Percentiles rank a stretch among this genome's conserved stretches.
phyloP scores from a whole-genome alignment of 768 basidiomycete genomes.

The Russula earlei region DNA sequence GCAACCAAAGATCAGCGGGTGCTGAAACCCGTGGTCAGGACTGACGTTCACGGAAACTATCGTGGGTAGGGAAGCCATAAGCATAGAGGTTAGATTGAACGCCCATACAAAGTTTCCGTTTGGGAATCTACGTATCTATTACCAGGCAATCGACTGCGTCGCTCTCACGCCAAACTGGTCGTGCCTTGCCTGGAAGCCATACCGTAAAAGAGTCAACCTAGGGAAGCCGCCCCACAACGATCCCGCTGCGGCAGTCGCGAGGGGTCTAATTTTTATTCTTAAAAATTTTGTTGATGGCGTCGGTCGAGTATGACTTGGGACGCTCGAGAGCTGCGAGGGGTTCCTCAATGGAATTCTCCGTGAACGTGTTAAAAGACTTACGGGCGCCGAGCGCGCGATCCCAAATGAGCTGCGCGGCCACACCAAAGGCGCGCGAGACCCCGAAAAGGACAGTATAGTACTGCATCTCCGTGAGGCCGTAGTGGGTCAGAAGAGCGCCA shows the following conservation, averaged over 20 bases:
- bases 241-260: neutral
- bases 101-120: neutral
- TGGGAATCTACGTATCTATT: neutral
- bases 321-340: conserved; percentile 60
- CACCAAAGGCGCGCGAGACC: conserved; percentile 90
- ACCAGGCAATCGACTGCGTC: neutral
- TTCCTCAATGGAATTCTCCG: neutral
- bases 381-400: conserved; percentile 88
- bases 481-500: conserved; percentile 77
- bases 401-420: conserved; percentile 85
- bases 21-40: neutral
- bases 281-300: conserved; percentile 73
- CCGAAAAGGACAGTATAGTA: conserved; percentile 98
- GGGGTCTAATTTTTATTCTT: conserved; percentile 36
- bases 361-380: conserved; percentile 32
- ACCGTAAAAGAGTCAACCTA: neutral
- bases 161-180: conserved; percentile 4
- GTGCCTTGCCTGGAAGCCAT: neutral
- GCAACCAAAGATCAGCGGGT: neutral
- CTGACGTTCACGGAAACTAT: neutral
- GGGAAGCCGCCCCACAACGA: neutral
- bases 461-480: conserved; percentile 82
- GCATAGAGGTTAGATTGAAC: conserved; percentile 4
- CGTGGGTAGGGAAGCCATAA: neutral
- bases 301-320: conserved; percentile 85